These are phyloP conservation scores for Magnolia changhungtana DNA, from an alignment of 164 flowering plant genomes.

Conservation along the genomic window DNA sequence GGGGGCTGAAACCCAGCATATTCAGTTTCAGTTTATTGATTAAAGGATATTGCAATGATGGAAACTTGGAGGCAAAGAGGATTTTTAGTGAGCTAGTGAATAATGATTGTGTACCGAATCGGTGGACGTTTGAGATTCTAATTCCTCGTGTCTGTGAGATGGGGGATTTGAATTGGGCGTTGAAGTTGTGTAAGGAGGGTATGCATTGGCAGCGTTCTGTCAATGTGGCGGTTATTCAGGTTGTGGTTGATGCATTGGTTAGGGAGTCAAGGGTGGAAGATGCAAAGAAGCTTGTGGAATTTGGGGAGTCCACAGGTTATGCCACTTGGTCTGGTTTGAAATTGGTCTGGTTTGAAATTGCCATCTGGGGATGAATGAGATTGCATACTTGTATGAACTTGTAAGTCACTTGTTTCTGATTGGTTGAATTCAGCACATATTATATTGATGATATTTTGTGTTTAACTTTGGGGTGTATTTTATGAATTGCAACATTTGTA, in stretches of 20 bases:
- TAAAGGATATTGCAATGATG: slow-evolving; percentile 11
- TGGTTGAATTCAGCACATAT: background rate
- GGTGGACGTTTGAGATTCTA: slow-evolving; percentile 1
- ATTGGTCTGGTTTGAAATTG: background rate
- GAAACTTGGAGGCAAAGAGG: slow-evolving; percentile 12
- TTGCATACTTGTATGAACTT: background rate
- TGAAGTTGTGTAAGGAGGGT: slow-evolving; percentile 4
- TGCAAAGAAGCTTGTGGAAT: slow-evolving; percentile 12
- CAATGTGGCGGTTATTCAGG: slow-evolving; percentile 2
- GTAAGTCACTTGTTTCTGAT: background rate
- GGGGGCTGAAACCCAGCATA: slow-evolving; percentile 11
- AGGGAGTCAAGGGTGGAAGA: slow-evolving; percentile 4
- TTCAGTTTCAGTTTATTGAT: slow-evolving; percentile 11
- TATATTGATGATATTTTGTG: background rate
- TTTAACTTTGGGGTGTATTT: background rate
- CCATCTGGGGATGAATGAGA: background rate
- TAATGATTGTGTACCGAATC: background rate
- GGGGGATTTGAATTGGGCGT: slow-evolving; percentile 7
- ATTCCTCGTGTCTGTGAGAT: slow-evolving; percentile 10
- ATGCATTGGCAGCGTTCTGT: background rate
- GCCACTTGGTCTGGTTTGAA: background rate
- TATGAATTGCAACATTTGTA: too few species aligned
- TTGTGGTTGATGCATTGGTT: slow-evolving; percentile 11
- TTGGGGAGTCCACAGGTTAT: background rate
- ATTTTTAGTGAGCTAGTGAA: background rate